Conservation (phyloP, 768 basidiomycete species). For the Omphalotus guepiniiformis region DNA sequence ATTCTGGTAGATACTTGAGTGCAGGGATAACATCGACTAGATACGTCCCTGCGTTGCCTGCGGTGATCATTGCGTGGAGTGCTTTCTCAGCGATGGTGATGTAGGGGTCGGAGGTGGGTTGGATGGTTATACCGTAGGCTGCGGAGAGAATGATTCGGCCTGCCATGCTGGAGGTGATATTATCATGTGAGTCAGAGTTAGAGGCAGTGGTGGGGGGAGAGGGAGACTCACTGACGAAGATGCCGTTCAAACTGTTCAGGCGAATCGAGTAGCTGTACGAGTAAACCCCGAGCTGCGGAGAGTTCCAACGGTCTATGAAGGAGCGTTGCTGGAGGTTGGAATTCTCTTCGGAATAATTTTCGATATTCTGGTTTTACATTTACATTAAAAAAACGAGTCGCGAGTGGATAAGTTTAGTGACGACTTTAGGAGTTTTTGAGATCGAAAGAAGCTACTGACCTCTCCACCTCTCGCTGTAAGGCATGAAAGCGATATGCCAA, state of each 20-base stretch:
- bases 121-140: constrained; percentile 28
- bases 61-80: constrained; percentile 22
- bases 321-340: not conserved
- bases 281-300: too few species aligned
- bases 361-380: not conserved
- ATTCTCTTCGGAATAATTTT: not conserved
- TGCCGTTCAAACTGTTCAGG: not conserved
- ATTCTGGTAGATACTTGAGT: constrained; percentile 20
- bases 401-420: too few species aligned
- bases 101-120: constrained; percentile 23
- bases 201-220: too few species aligned
- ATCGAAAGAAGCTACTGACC: not conserved
- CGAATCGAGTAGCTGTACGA: not conserved
- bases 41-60: constrained; percentile 19
- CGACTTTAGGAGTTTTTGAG: too few species aligned
- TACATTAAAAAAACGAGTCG: too few species aligned
- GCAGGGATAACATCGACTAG: constrained; percentile 23
- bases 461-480: constrained; percentile 27
- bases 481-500: constrained; percentile 19
- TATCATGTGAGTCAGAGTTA: too few species aligned
- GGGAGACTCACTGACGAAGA: not conserved
- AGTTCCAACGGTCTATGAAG: too few species aligned
- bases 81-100: constrained; percentile 26
- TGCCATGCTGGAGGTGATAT: too few species aligned
- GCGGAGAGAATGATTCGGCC: constrained; percentile 27